Conservation (phyloP, 768 basidiomycete genomes). For the Trametes cinnabarina region DNA sequence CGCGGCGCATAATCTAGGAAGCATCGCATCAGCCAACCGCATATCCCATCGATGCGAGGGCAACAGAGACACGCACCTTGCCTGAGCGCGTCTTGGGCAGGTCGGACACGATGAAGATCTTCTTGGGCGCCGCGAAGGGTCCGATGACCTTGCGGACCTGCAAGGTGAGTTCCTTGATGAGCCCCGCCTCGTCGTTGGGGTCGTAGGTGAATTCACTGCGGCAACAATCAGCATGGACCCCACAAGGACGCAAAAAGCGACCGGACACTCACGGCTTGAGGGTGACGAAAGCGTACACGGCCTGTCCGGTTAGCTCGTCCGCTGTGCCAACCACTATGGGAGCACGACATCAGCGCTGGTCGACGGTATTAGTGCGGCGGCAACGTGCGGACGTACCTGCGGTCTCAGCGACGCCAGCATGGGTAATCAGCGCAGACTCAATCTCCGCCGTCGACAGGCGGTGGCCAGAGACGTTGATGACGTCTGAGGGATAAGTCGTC, state of each 20-base stretch:
- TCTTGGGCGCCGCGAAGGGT: slow-evolving; percentile 96
- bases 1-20: slow-evolving; percentile 83
- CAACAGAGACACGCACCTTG: slow-evolving; percentile 54
- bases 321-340: slow-evolving; percentile 70
- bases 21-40: neutral
- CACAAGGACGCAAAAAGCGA: neutral
- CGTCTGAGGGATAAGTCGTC: slow-evolving; percentile 48
- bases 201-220: slow-evolving; percentile 78
- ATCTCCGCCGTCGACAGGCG: slow-evolving; percentile 97
- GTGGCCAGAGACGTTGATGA: slow-evolving; percentile 98
- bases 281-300: slow-evolving; percentile 92
- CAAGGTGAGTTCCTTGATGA: slow-evolving; percentile 85
- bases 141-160: slow-evolving; percentile 98
- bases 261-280: slow-evolving; percentile 77
- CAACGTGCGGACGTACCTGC: slow-evolving; percentile 46
- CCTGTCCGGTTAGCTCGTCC: slow-evolving; percentile 89
- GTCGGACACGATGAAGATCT: slow-evolving; percentile 77
- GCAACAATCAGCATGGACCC: neutral
- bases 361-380: neutral
- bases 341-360: neutral
- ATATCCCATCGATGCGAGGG: neutral
- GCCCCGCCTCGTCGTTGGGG: slow-evolving; percentile 59
- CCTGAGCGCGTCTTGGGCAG: slow-evolving; percentile 94
- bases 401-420: slow-evolving; percentile 94
- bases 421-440: slow-evolving; percentile 92